Evolutionary conservation across 1,139 yeast genomes (phyloP), one percentile per base, ranked within the genome.

Genomic region (Debaryomyces subglobosus): DNA sequence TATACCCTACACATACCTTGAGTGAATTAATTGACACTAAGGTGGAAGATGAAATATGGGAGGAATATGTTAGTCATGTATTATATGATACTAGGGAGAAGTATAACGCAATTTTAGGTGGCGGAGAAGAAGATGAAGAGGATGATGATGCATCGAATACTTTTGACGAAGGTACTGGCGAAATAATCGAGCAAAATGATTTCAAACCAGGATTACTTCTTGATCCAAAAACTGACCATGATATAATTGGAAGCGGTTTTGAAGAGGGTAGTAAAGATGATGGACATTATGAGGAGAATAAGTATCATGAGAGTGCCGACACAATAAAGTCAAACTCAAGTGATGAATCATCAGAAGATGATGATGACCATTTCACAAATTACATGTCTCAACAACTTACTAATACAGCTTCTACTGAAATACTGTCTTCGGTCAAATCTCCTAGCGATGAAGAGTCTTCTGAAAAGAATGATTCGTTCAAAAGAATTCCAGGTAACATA

Each of bases 91-190:
- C 96, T 1, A 79, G 99, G 55, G 96, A 91, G 62, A 92, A 91
- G 69, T 94, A 94, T 68, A 94, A 94, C 67, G 92, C 97, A n/a
- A 88, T 94, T 34, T 76, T 94, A 30, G 98, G 99, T 10, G 97
- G 96, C 29, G 77, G 74, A 5, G 75, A 69, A 24, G 75, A 71
- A 29, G 73, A 68, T 7, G 72, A 67, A 25, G 72, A 64, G 1
- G 72, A 65, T 10, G 75, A 68, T 8, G 78, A 72, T 16, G 64
- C 58, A 69, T 74, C 61, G 62, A 78, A 60, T 46, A 71, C 78
- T 0, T 72, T 72, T 56, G 87, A 85, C 47, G 84, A 78, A 56
- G 84, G 81, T 23, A 73, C 74, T 40, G 77, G 77, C 7, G 81
- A 77, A 49, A 71, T 72, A 24, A 77, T 61, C 38, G 77, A 72